Percentiles rank a stretch among this genome's conserved stretches.
Conservation (phyloP, 306 rosid species). For the Casuarina cunninghamiana region DNA sequence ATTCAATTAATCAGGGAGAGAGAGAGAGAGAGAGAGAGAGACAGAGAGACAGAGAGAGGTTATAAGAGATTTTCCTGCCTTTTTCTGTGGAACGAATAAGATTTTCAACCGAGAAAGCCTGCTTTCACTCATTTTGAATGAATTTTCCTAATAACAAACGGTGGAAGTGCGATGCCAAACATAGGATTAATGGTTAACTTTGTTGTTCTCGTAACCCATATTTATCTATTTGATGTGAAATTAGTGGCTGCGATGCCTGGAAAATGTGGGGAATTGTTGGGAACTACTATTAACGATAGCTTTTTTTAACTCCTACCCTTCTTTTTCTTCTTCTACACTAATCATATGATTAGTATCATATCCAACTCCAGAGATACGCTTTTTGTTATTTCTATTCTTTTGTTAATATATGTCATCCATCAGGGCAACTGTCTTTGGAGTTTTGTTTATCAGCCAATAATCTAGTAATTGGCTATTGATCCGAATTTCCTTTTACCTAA, state of each 20-base stretch:
- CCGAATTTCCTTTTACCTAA: too few species aligned
- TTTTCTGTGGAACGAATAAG: neutral
- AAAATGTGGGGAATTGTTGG: neutral
- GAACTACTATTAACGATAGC: neutral
- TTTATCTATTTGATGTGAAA: neutral
- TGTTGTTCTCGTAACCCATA: neutral
- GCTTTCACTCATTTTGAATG: conserved; percentile 5
- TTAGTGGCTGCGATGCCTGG: neutral
- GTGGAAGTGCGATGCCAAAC: conserved; percentile 39
- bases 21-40: neutral
- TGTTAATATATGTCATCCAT: too few species aligned
- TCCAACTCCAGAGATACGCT: too few species aligned
- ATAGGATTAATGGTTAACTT: conserved; percentile 26
- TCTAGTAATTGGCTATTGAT: too few species aligned
- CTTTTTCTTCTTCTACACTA: neutral
- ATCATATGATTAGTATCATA: too few species aligned
- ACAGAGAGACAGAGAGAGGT: too few species aligned
- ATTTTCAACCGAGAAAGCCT: neutral
- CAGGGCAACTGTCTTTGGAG: too few species aligned
- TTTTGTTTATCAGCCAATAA: too few species aligned
- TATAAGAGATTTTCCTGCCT: neutral
- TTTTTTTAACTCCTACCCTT: neutral
- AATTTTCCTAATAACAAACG: conserved; percentile 30
- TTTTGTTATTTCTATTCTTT: too few species aligned
- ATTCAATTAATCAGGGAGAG: neutral